Percentiles rank a stretch among this genome's conserved stretches.
Evolutionary conservation across 2,329 filamentous ascomycete species (phyloP).

Genomic region (Aspergillus phoenicis): DNA sequence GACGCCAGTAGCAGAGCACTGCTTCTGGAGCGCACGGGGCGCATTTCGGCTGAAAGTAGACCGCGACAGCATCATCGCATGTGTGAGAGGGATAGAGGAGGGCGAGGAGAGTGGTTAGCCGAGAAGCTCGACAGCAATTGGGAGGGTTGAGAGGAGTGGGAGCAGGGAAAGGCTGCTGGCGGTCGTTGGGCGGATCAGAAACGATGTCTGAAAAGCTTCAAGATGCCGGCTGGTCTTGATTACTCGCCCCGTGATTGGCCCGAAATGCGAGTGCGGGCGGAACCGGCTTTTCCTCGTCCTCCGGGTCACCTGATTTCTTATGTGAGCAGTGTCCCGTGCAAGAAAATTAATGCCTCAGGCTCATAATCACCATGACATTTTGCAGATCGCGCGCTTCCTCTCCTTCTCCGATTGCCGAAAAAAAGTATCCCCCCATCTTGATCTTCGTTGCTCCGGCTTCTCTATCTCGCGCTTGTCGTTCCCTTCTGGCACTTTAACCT

Average conservation of each 20-base stretch:
- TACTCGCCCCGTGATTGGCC: conserved; percentile 44
- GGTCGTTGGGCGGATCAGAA: conserved; percentile 32
- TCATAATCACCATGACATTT: not conserved
- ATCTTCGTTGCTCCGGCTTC: not conserved
- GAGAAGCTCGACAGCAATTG: conserved; percentile 44
- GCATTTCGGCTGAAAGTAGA: conserved; percentile 65
- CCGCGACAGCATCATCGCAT: conserved; percentile 68
- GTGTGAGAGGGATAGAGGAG: conserved; percentile 56
- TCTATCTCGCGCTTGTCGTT: not conserved
- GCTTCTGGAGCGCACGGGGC: conserved; percentile 62
- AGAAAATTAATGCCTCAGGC: not conserved
- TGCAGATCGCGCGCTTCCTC: not conserved
- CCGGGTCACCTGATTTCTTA: conserved; percentile 31
- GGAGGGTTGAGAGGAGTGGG: conserved; percentile 30
- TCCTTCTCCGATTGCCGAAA: conserved; percentile 9
- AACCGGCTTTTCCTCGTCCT: conserved; percentile 35
- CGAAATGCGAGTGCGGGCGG: conserved; percentile 41
- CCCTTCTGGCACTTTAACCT: conserved; percentile 15
- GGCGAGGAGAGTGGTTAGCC: conserved; percentile 35
- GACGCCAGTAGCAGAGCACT: conserved; percentile 58
- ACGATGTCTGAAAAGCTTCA: conserved; percentile 47
- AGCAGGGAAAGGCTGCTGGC: conserved; percentile 32
- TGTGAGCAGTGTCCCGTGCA: conserved; percentile 23
- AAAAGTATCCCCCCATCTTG: conserved; percentile 1
- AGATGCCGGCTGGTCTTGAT: conserved; percentile 43